Conservation (phyloP, 345 rosid genomes). For the Carallia pectinifolia region DNA sequence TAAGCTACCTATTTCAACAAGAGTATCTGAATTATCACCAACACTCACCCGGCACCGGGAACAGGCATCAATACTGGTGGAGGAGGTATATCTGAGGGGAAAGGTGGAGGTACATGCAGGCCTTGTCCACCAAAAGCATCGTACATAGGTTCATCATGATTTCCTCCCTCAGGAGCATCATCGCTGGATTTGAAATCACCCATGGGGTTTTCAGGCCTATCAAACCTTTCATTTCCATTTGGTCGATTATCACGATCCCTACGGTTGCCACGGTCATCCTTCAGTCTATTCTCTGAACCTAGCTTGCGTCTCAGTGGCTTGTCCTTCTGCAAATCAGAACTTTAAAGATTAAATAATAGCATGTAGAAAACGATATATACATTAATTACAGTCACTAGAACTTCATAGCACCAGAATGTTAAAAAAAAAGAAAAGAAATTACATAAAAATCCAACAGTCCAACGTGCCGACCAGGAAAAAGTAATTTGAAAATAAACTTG, state of each 20-base stretch:
- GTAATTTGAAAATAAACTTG: too few species aligned
- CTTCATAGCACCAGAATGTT: not conserved
- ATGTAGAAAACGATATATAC: not conserved
- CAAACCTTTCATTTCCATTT: constrained; percentile 73
- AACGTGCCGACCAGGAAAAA: not conserved
- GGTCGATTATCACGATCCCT: constrained; percentile 74
- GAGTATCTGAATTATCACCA: not conserved
- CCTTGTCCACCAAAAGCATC: constrained; percentile 83
- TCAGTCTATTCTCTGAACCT: constrained; percentile 66
- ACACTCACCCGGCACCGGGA: constrained; percentile 97
- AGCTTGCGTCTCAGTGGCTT: constrained; percentile 65
- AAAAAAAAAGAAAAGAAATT: not conserved
- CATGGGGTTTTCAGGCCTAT: constrained; percentile 73
- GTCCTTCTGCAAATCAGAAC: constrained; percentile 55
- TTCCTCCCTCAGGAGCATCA: constrained; percentile 67
- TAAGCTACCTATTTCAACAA: not conserved
- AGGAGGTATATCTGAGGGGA: constrained; percentile 77
- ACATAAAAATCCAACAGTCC: not conserved
- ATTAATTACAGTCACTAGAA: not conserved
- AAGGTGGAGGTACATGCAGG: constrained; percentile 64
- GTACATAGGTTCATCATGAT: constrained; percentile 60
- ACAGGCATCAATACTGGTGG: constrained; percentile 99
- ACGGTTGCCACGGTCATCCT: constrained; percentile 79
- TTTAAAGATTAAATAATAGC: not conserved
- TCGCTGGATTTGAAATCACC: constrained; percentile 55